Base-by-base conservation (phyloP, 2,329 filamentous ascomycete genomes). In the Teratosphaeria gauchensis region DNA sequence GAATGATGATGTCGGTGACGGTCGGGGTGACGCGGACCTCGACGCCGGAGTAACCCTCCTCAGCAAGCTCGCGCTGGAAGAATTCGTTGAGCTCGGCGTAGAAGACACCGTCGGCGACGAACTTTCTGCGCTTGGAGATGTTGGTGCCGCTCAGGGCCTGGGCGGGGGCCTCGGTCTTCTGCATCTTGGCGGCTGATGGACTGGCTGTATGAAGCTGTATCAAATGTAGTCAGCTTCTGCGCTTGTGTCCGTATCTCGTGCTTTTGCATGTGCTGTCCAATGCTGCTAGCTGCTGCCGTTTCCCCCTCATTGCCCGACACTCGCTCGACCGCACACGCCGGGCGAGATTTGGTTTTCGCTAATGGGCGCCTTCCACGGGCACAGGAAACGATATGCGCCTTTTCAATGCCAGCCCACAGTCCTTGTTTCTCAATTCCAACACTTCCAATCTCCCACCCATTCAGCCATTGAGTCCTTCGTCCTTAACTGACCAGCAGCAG, bases 11-110 rank as follows among this genome's bases (percentile, higher is more conserved):
- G 82, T 97, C 94, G 84, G 94, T 99, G 77, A 99, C 94, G 79
- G 94, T 99, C 71, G 94, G 94, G 73, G 94, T 99, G 73, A 99
- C 94, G 84, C 95, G 90, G 83, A 99, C 94, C 84, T 99, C 95
- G 79, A 99, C 94, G 78, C 94, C 94, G 60, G 94, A 99, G 87
- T 99, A 99, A 74, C 94, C 94, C 84, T 99, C 95, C 87, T 99
- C 94, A 77, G 94, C 94, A 78, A 99, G 85, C 84, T 99, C 94
- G 80, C 94, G 92, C 87, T 97, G 94, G 90, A 99, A 99, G 89
- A 99, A 99, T 84, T 99, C 94, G 88, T 99, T 99, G 81, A 99
- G 84, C 84, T 99, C 94, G 84, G 94, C 94, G 82, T 96, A 99
- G 90, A 99, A 99, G 76, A 99, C 94, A 87, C 94, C 94, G 82